phyloP scores from a whole-genome alignment of 192 early-diverging fungal genomes.

The Helicostylum pulchrum region DNA sequence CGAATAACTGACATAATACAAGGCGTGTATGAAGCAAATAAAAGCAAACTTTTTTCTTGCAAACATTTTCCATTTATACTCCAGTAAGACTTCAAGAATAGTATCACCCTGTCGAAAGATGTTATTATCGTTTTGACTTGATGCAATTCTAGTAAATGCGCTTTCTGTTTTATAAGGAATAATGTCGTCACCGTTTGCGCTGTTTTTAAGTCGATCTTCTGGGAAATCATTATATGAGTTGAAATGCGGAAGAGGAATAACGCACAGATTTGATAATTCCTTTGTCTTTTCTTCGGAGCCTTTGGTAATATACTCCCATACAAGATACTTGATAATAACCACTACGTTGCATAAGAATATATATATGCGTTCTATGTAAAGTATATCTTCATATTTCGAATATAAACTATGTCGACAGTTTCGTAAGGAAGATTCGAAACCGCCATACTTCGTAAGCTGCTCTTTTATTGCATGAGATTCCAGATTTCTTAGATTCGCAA shows the following conservation, averaged over 20 bases:
- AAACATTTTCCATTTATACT: conserved; percentile 20
- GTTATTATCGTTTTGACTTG: background rate
- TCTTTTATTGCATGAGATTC: background rate
- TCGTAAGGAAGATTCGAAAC: no score
- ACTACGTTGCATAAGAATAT: no score
- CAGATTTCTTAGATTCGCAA: conserved; percentile 1
- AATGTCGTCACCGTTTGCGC: no score
- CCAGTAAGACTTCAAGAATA: conserved; percentile 10
- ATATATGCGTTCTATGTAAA: no score
- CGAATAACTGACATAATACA: conserved; percentile 12
- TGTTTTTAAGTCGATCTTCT: background rate
- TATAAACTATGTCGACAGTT: no score
- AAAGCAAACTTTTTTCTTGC: background rate
- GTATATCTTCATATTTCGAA: no score
- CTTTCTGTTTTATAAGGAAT: background rate
- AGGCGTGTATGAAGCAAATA: conserved; percentile 3
- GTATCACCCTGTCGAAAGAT: conserved; percentile 15
- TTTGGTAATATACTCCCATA: no score
- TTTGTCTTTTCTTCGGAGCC: background rate
- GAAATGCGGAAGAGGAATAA: conserved; percentile 6
- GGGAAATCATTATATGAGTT: background rate
- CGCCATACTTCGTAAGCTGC: no score
- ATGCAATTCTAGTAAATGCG: conserved; percentile 1
- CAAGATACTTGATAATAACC: no score
- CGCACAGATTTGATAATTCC: background rate